phyloP scores from a whole-genome alignment of 139 green algal species.

The Micractinium conductrix region DNA sequence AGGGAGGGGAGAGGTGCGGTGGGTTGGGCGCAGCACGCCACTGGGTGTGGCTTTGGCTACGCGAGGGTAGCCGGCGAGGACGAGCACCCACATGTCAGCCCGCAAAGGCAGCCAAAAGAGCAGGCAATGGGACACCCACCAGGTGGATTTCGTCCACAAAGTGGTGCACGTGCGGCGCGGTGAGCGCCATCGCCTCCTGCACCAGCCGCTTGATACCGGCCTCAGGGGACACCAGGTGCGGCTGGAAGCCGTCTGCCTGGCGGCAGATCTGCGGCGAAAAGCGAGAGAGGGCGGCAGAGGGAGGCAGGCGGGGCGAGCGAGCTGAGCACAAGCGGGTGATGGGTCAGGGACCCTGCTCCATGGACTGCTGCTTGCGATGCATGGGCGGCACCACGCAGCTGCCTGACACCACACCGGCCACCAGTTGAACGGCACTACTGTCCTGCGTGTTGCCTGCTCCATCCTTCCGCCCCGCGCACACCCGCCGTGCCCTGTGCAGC shows the following conservation, averaged over 20 bases:
- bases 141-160: constrained; percentile 71
- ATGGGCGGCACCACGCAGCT: neutral
- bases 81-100: too few relatives aligned
- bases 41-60: too few relatives aligned
- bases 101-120: too few relatives aligned
- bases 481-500: neutral
- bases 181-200: constrained; percentile 67
- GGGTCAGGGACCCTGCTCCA: neutral
- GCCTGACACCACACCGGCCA: neutral
- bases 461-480: neutral
- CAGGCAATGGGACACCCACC: too few relatives aligned
- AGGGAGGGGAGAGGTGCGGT: too few relatives aligned
- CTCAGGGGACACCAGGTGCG: constrained; percentile 88
- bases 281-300: neutral
- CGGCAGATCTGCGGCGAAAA: constrained; percentile 67
- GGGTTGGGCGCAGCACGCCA: too few relatives aligned
- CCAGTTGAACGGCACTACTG: too few relatives aligned
- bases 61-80: too few relatives aligned
- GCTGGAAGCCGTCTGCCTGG: constrained; percentile 88
- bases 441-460: too few relatives aligned
- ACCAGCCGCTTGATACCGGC: constrained; percentile 80
- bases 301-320: neutral
- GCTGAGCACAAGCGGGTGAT: neutral
- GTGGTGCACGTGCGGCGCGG: constrained; percentile 60
- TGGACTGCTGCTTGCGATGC: neutral